Conservation (phyloP, 495 filamentous ascomycete species). For the Xylaria palmicola region DNA sequence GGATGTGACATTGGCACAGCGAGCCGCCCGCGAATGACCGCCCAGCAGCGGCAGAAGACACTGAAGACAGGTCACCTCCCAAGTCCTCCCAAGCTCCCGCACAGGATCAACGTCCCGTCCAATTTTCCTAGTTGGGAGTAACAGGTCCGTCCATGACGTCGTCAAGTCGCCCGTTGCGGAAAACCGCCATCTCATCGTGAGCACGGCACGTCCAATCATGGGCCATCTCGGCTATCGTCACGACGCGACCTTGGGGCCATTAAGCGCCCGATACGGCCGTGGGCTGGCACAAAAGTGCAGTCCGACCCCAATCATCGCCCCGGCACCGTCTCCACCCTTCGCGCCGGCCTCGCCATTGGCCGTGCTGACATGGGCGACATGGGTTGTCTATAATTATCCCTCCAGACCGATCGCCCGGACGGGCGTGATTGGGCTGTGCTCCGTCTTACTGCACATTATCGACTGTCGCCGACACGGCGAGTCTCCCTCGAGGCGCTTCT, state of each 20-base stretch:
- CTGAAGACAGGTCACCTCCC: background rate
- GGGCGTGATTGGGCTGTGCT: conserved; percentile 17
- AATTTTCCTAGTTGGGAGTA: background rate
- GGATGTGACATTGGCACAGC: background rate
- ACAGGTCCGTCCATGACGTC: background rate
- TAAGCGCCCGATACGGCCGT: conserved; percentile 32
- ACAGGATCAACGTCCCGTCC: too few species aligned
- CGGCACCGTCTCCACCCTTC: conserved; percentile 19
- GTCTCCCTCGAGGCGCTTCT: conserved; percentile 18
- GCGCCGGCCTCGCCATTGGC: conserved; percentile 27
- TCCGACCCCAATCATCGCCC: conserved; percentile 23
- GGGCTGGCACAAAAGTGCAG: conserved; percentile 17
- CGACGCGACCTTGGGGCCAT: conserved; percentile 19
- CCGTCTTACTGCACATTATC: conserved; percentile 23
- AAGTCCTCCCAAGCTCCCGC: background rate
- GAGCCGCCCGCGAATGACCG: background rate
- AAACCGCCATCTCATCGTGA: conserved; percentile 22
- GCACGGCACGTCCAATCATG: conserved; percentile 27
- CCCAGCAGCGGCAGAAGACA: too few species aligned
- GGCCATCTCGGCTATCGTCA: conserved; percentile 14
- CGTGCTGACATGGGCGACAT: background rate
- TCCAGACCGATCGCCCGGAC: conserved; percentile 17
- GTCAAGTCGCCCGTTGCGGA: background rate
- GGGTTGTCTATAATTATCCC: conserved; percentile 29
- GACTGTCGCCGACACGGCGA: conserved; percentile 14